Conservation (phyloP, 306 rosid genomes). For the Ormosia emarginata region DNA sequence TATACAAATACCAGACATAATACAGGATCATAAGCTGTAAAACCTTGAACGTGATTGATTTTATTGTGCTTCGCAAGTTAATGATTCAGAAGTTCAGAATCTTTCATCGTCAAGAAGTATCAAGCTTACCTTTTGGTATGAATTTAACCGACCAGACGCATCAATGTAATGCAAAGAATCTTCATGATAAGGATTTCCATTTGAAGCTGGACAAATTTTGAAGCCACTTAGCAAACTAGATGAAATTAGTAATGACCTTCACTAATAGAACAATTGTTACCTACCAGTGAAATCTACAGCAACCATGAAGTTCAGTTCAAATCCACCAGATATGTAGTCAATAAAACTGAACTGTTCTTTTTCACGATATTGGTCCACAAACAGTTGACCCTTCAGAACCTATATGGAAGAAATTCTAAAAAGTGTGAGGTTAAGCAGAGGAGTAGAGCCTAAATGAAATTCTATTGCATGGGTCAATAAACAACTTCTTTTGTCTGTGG, state of each 20-base stretch:
- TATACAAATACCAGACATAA: background rate
- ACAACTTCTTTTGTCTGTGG: slow-evolving; percentile 57
- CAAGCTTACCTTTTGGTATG: slow-evolving; percentile 69
- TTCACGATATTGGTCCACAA: slow-evolving; percentile 67
- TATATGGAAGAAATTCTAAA: slow-evolving; percentile 19
- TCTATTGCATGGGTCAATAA: slow-evolving; percentile 5
- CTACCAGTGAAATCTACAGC: slow-evolving; percentile 89
- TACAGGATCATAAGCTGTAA: background rate
- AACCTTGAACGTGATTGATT: background rate
- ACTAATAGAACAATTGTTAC: background rate
- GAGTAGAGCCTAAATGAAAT: background rate
- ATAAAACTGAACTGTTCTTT: slow-evolving; percentile 71
- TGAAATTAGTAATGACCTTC: background rate
- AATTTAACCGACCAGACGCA: slow-evolving; percentile 54
- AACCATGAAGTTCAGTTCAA: slow-evolving; percentile 91
- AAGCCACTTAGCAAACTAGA: slow-evolving; percentile 17
- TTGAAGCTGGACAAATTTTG: slow-evolving; percentile 63
- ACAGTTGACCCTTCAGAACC: slow-evolving; percentile 74
- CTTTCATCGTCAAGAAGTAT: background rate
- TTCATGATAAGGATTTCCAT: slow-evolving; percentile 59
- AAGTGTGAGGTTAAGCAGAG: slow-evolving; percentile 5
- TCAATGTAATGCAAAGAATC: slow-evolving; percentile 71
- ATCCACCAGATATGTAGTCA: slow-evolving; percentile 85
- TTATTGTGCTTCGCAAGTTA: background rate
- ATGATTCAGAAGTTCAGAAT: background rate